Evolutionary conservation across 345 rosid genomes (phyloP), one percentile per base, ranked within the genome.

Genomic region (Camelina neglecta): DNA sequence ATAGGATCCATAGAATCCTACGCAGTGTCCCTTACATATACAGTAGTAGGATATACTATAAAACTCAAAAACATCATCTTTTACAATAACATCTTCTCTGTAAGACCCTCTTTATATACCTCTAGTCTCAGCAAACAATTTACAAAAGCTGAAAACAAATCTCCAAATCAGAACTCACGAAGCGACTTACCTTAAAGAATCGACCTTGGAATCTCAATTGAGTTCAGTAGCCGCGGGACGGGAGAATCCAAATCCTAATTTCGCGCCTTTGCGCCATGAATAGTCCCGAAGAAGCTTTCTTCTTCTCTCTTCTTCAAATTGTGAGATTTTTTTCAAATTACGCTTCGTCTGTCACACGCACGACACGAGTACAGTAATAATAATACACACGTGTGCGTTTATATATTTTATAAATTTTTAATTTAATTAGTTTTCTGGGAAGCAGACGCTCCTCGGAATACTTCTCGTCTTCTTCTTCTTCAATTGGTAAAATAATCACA

Each of bases 191-290:
- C 57, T 33, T 21, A 12, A 6, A 66, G 39, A 72, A 54, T 44
- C 49, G 56, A 53, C 7, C 29, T 39, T 11, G 12, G 42, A 39
- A 51, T 73, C 70, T 39, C 65, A 29, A 54, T 20, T 65, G 38
- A 42, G 21, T 45, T 47, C 55, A 65, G 38, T 45, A 53, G 55
- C 33, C 16, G 49, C 16, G 5, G 65, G 16, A 49, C 16, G 3
- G 65, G 31, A 49, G 69, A 50, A 61, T 35, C 50, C 16, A 36
- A 63, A 62, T 18, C 24, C 62, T 24, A 53, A 54, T 20, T 73
- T 73, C 71, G 71, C 71, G 77, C 71, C 48, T 7, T 62, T 61
- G 18, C 44, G 56, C 71, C 49, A 73, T 64, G 71, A 59, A 48
- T 23, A 69, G 58, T 3, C 26, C 9, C 26, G 72, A 53, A 4